Conservation (phyloP, 2,329 filamentous ascomycete species). For the Aspergillus viridinutans region DNA sequence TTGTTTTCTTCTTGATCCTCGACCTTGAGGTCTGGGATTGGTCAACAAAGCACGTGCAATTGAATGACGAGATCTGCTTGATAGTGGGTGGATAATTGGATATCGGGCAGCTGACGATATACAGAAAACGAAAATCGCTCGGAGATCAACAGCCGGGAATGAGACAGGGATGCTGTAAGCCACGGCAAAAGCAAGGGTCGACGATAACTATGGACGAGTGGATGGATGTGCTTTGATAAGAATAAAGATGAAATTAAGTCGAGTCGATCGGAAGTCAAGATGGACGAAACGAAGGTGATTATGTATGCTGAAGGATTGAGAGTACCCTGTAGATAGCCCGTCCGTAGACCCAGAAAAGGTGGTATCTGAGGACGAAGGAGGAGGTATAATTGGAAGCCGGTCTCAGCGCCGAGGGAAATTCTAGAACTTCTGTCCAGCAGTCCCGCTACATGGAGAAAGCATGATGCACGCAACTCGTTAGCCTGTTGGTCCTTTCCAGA, state of each 20-base stretch:
- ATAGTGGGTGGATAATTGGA: slow-evolving; percentile 5
- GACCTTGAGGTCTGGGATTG: neutral
- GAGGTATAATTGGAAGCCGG: neutral
- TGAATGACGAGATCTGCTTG: slow-evolving; percentile 11
- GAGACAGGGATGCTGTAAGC: slow-evolving; percentile 6
- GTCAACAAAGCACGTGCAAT: slow-evolving; percentile 1
- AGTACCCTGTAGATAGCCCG: neutral
- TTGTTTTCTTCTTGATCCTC: neutral
- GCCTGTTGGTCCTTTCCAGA: slow-evolving; percentile 1
- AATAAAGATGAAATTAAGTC: slow-evolving; percentile 3
- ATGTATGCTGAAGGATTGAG: neutral
- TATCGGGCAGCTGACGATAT: slow-evolving; percentile 7
- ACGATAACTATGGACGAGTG: neutral
- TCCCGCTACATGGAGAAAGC: slow-evolving; percentile 8
- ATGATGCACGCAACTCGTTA: slow-evolving; percentile 5
- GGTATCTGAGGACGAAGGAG: neutral
- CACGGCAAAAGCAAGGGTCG: neutral
- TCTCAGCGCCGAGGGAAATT: neutral
- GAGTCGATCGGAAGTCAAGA: neutral
- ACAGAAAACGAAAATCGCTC: slow-evolving; percentile 11
- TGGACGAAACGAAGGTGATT: neutral
- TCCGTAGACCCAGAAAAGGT: neutral
- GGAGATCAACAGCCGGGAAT: slow-evolving; percentile 9
- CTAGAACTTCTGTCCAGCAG: slow-evolving; percentile 2
- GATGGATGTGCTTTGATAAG: slow-evolving; percentile 8